Evolutionary conservation across 306 rosid species (phyloP), one percentile per base, ranked within the genome.

Genomic region (Nissolia schottii): DNA sequence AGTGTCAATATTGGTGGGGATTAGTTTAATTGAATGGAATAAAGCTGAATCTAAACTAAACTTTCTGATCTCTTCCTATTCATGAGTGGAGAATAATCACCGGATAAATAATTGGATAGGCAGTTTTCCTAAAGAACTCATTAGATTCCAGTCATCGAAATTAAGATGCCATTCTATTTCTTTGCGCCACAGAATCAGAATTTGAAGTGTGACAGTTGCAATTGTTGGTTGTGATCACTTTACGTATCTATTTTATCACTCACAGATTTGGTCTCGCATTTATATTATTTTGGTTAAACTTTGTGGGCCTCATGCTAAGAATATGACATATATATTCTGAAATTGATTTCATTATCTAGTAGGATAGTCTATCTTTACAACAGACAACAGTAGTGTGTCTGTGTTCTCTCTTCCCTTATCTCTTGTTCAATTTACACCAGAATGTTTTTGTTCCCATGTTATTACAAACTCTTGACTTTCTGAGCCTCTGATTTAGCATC

Each of bases 51-150:
- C 63, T 63, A 6, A n/a, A 70, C 34, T 45, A 64, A 70, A 46
- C 61, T 75, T 54, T 75, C 38, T 1, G 43, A 22, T 23, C 9
- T 34, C 6, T 28, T 22, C 5, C 7, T 27, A 55, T 55, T 22
- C 7, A n/a, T n/a, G n/a, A 37, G 74, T 64, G 67, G 81, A 76
- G 76, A 81, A 76, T 76, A 70, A 76, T 28, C 51, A 27, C 46
- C 24, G 18, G 75, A 70, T 35, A 16, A 28, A 3, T 62, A 22
- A 27, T 59, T 15, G 45, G 67, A 80, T 80, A 75, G 70, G 48
- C 45, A 80, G 61, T 18, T 45, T 53, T 67, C 38, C 64, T n/a
- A 54, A 51, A 76, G 60, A 29, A 51, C 41, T 43, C 24, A 8
- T 60, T 12, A 29, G 68, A 71, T 81, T 77, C 79, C 29, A 14